These are phyloP conservation scores for Ophiostoma pallidulum DNA, from an alignment of 2,329 filamentous ascomycete species.

Conservation along the genomic window DNA sequence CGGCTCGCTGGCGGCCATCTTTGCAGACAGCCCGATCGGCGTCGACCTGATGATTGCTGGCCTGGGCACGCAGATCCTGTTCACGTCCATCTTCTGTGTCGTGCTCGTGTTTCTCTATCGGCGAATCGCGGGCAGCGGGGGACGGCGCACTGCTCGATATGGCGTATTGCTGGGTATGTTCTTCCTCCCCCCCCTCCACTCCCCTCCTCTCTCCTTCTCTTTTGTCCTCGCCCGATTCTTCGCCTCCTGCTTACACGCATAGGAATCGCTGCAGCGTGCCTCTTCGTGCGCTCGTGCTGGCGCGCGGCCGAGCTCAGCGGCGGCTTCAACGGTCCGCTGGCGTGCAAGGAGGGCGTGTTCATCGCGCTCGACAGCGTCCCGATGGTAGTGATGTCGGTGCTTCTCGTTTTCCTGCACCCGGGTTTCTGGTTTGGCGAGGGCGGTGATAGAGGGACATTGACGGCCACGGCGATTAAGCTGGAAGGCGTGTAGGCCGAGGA, in stretches of 20 bases:
- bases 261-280: constrained; percentile 11
- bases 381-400: constrained; percentile 13
- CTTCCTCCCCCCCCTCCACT: too few species aligned
- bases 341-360: constrained; percentile 15
- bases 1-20: constrained; percentile 17
- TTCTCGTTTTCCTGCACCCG: constrained; percentile 7
- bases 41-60: constrained; percentile 17
- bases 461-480: too few species aligned
- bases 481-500: too few species aligned
- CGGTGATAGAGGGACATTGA: too few species aligned
- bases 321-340: constrained; percentile 16
- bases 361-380: constrained; percentile 16
- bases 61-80: constrained; percentile 15
- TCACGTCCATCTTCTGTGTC: constrained; percentile 15
- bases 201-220: too few species aligned
- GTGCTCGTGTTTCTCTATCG: not conserved
- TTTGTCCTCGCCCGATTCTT: too few species aligned
- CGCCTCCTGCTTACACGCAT: constrained; percentile 1
- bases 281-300: constrained; percentile 16
- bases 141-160: not conserved
- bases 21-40: constrained; percentile 15
- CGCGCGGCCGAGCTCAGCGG: constrained; percentile 16
- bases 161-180: not conserved
- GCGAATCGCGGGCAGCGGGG: not conserved
- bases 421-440: not conserved